Evolutionary conservation across 495 filamentous ascomycete species (phyloP), one percentile per base, ranked within the genome.

Genomic region (Glutinoglossum americanum): DNA sequence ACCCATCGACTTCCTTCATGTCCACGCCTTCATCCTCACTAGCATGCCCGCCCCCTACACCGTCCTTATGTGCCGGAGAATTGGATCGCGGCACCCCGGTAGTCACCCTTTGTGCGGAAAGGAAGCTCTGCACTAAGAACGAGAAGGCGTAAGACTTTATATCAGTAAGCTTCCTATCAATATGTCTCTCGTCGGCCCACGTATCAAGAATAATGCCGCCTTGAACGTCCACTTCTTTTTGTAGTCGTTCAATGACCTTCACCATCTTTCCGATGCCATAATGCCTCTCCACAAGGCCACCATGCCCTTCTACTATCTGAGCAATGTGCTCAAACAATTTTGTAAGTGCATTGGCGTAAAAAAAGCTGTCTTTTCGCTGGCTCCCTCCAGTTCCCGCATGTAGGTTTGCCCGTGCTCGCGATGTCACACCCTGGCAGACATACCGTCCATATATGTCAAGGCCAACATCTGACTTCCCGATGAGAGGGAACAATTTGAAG

Each of bases 251-350:
- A 65, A 97, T 89, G 57, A 98, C 93, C 64, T 81, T 88, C n/a
- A 84, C 79, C 93, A 97, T 97, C 71, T 83, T 88, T 35, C 90
- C 84, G 21, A 72, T 69, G 0, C 92, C 92, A 66, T 98, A 98
- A 69, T 97, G 90, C 44, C 84, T 80, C 69, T 95, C 90, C 1
- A 98, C 88, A 23, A 98, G 73, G 0, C 78, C 79, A 8, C 89
- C 84, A 67, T 98, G 92, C 10, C 83, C 82, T 64, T 95, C 92
- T 30, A 97, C 81, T 61, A 98, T 95, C 64, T 89, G 84, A 2
- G 93, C 92, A 62, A 98, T 90, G 70, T 98, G 90, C 67, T 97
- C 92, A 69, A 98, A 97, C 41, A 98, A 66, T 66, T 85, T 87
- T 3, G 89, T 95, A 57, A 98, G 72, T 0, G 84, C 83, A 69